Evolutionary conservation across 2,329 filamentous ascomycete species (phyloP).

Genomic region (Curvularia sp.): DNA sequence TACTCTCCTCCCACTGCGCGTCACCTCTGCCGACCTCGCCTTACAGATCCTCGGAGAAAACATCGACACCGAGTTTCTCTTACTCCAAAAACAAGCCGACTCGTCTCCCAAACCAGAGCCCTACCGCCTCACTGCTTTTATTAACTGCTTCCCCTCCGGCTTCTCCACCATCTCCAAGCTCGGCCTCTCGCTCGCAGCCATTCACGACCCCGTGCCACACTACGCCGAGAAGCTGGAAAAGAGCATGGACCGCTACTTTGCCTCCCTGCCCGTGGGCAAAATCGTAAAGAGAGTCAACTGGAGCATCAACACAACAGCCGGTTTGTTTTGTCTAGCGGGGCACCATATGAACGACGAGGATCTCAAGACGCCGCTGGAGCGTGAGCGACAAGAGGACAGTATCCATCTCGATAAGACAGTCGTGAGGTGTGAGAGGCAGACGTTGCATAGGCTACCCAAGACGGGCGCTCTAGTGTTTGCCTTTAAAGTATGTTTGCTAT

Average conservation of each 20-base stretch:
- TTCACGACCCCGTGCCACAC: slow-evolving; percentile 66
- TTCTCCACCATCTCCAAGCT: slow-evolving; percentile 66
- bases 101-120: slow-evolving; percentile 9
- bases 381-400: slow-evolving; percentile 34
- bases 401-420: slow-evolving; percentile 55
- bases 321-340: slow-evolving; percentile 52
- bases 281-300: slow-evolving; percentile 65
- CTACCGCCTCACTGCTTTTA: slow-evolving; percentile 65
- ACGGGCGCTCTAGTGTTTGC: slow-evolving; percentile 65
- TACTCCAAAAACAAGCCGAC: slow-evolving; percentile 55
- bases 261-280: slow-evolving; percentile 60
- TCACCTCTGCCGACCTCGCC: slow-evolving; percentile 49
- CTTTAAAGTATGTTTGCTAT: slow-evolving; percentile 56
- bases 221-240: slow-evolving; percentile 64
- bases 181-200: slow-evolving; percentile 59
- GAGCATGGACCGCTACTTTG: slow-evolving; percentile 69
- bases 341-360: slow-evolving; percentile 56
- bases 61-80: slow-evolving; percentile 67
- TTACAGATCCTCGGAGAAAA: slow-evolving; percentile 60
- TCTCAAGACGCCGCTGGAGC: neutral
- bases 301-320: slow-evolving; percentile 54
- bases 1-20: slow-evolving; percentile 52
- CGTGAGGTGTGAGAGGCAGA: slow-evolving; percentile 67
- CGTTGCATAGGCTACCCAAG: slow-evolving; percentile 64
- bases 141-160: slow-evolving; percentile 64